A percentile compares a stretch with the other conserved stretches of the same genome.
Evolutionary conservation across 208 protist species (phyloP).

Genomic region (Trypanosomatidae sp.): DNA sequence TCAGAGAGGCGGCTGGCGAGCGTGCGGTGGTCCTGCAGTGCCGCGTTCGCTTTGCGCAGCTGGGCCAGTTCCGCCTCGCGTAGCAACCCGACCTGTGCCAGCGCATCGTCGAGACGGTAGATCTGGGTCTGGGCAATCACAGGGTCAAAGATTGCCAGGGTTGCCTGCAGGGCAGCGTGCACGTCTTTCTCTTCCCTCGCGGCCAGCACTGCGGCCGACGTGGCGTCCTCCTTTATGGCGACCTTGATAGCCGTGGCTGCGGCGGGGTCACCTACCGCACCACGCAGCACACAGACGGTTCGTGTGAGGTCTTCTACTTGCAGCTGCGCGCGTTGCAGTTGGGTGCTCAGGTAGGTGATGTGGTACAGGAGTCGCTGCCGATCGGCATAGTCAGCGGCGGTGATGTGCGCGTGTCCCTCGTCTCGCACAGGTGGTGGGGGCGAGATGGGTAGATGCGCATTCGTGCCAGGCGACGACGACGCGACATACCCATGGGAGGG

Average conservation of each 20-base stretch:
- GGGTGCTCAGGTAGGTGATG: constrained; percentile 82
- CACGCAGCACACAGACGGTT: constrained; percentile 47
- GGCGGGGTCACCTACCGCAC: constrained; percentile 1
- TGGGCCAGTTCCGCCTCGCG: constrained; percentile 67
- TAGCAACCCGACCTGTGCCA: constrained; percentile 74
- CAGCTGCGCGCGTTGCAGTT: constrained; percentile 78
- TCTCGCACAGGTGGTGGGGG: neutral
- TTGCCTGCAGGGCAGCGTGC: constrained; percentile 32
- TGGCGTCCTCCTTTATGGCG: constrained; percentile 12
- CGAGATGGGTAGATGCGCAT: neutral
- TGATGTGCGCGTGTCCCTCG: constrained; percentile 28
- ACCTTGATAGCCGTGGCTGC: constrained; percentile 5
- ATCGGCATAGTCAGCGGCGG: constrained; percentile 75
- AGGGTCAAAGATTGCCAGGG: constrained; percentile 72
- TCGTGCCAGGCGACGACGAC: neutral
- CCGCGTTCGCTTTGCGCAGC: constrained; percentile 36
- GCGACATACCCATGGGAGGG: neutral
- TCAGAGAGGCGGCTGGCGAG: constrained; percentile 34
- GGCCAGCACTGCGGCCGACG: constrained; percentile 46
- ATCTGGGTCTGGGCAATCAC: constrained; percentile 77
- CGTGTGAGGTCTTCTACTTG: constrained; percentile 60
- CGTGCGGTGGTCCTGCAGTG: constrained; percentile 37
- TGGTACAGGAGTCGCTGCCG: constrained; percentile 80
- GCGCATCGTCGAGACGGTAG: constrained; percentile 78
- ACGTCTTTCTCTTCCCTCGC: constrained; percentile 42